Evolutionary conservation across 2,329 filamentous ascomycete genomes (phyloP).

Genomic region (Dissoconium aciculare): DNA sequence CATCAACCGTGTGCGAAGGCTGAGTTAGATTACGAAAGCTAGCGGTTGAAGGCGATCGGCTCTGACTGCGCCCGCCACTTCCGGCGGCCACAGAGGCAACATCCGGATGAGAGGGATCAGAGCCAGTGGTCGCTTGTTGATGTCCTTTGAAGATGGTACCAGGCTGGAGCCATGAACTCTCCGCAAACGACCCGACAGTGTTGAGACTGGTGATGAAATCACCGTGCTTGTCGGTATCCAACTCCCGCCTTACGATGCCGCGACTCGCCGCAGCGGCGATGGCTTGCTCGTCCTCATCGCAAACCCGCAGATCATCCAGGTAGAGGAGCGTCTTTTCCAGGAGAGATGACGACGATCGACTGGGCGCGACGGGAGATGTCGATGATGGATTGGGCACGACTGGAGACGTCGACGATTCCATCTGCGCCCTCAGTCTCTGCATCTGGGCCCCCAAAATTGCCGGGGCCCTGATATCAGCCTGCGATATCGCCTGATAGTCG

Average conservation of each 20-base stretch:
- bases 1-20: slow-evolving; percentile 10
- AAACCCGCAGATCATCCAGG: slow-evolving; percentile 42
- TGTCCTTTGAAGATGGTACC: slow-evolving; percentile 47
- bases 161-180: slow-evolving; percentile 47
- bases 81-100: slow-evolving; percentile 13
- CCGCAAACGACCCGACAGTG: slow-evolving; percentile 35
- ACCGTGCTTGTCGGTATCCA: slow-evolving; percentile 36
- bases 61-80: slow-evolving; percentile 20
- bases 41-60: slow-evolving; percentile 4
- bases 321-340: slow-evolving; percentile 48
- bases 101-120: slow-evolving; percentile 7
- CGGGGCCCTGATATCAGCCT: no score
- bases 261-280: slow-evolving; percentile 38
- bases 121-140: slow-evolving; percentile 39
- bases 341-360: slow-evolving; percentile 21
- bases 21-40: background rate
- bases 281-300: slow-evolving; percentile 39
- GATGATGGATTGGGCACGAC: background rate
- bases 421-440: no score
- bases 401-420: no score
- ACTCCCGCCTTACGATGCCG: slow-evolving; percentile 39
- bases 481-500: no score
- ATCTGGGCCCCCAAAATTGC: no score
- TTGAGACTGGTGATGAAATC: slow-evolving; percentile 45
- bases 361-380: slow-evolving; percentile 12